These are phyloP conservation scores for Phoma sp. DNA, from an alignment of 2,329 filamentous ascomycete genomes.

Conservation along the genomic window DNA sequence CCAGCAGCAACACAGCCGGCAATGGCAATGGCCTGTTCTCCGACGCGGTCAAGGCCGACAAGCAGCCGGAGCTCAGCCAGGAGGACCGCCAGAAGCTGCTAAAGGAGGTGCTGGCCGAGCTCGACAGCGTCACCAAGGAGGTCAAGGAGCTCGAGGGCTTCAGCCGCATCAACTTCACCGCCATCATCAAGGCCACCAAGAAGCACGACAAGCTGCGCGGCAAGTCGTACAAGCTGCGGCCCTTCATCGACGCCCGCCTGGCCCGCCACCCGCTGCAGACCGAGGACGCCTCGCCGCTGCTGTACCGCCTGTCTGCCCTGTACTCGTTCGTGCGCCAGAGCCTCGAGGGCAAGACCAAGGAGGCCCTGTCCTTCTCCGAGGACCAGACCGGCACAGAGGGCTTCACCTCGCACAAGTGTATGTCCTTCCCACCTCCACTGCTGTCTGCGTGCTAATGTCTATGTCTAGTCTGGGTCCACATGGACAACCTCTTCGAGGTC, in stretches of 20 bases:
- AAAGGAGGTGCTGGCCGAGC: constrained; percentile 75
- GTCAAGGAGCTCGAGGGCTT: constrained; percentile 94
- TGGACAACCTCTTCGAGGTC: constrained; percentile 93
- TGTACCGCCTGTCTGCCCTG: constrained; percentile 90
- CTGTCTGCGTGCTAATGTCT: background rate
- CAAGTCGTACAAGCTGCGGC: constrained; percentile 82
- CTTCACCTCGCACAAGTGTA: constrained; percentile 88
- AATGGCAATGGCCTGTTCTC: constrained; percentile 23
- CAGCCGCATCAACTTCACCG: constrained; percentile 95
- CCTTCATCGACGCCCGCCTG: constrained; percentile 88
- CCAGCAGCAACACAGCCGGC: constrained; percentile 14
- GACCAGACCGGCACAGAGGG: constrained; percentile 59
- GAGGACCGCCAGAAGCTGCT: constrained; percentile 60
- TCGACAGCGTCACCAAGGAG: constrained; percentile 88
- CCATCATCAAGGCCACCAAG: constrained; percentile 97
- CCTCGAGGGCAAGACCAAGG: constrained; percentile 64
- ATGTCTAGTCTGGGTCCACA: constrained; percentile 83
- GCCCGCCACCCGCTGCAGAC: constrained; percentile 93
- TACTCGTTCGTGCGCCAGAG: constrained; percentile 92
- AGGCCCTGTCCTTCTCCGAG: constrained; percentile 54
- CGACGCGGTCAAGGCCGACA: constrained; percentile 23
- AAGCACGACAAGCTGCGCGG: constrained; percentile 97
- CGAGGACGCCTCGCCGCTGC: constrained; percentile 87
- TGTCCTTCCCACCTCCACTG: constrained; percentile 34
- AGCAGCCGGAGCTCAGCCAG: constrained; percentile 36